Evolutionary conservation across 345 rosid genomes (phyloP), one percentile per base, ranked within the genome.

Genomic region (Dovyalis caffra): DNA sequence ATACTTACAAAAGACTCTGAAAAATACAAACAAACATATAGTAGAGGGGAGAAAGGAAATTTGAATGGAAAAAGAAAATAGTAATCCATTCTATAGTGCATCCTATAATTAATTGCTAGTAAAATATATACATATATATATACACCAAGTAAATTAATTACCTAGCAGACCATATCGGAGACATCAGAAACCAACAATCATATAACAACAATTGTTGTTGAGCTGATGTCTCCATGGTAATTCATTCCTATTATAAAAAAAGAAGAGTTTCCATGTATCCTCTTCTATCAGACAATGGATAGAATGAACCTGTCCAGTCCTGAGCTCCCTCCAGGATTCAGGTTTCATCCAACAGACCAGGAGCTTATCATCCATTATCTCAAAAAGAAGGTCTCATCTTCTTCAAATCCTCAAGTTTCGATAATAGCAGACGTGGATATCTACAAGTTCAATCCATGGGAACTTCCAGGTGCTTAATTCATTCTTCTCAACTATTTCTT

Each of bases 331-430:
- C 81, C 83, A 34, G 87, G 89, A 1, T 86, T 86, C 80, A 76
- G 87, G 73, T 86, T 84, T 71, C 80, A 86, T 73, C 89, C 87
- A 0, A 84, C 87, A 16, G 86, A 86, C 75, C 83, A 84, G 74
- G 89, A 86, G 71, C 86, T 84, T 60, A 77, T 84, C 61, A 18
- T 74, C 64, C 73, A 77, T 72, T 82, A 84, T 67, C 83, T 84
- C 32, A 82, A 64, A 37, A 72, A 77, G 77, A 84, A 79, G 61
- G 62, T 69, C 47, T 32, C 82, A 2, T 76, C 82, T 69, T 71
- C 84, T 23, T 66, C 81, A 14, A 71, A 68, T 70, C 80, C 71
- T 0, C 58, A 67, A 49, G 64, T 72, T 60, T 66, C 80, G 49
- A 66, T 82, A n/a, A 86, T 82, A 57, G 87, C 89, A 25, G 82